These are phyloP conservation scores for Phytophthora cactorum DNA, from an alignment of 352 stramenopile genomes.

Conservation along the genomic window DNA sequence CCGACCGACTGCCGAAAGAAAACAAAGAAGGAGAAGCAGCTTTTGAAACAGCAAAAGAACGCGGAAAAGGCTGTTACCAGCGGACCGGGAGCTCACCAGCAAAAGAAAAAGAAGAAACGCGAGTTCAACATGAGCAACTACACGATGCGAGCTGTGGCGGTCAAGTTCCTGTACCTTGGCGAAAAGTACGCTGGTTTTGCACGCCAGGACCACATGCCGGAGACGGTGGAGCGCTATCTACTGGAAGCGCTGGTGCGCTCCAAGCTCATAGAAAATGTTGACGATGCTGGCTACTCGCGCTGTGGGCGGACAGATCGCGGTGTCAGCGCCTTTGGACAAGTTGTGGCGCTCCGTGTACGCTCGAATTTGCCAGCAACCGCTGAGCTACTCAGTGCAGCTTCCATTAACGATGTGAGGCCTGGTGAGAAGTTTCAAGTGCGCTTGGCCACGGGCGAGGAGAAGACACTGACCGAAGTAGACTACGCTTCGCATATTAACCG, in stretches of 20 bases:
- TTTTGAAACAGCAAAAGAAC: conserved; percentile 32
- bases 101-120: conserved; percentile 70
- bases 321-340: conserved; percentile 91
- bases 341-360: conserved; percentile 71
- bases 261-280: conserved; percentile 89
- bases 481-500: conserved; percentile 97
- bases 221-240: conserved; percentile 94
- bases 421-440: conserved; percentile 70
- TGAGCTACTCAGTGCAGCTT: conserved; percentile 61
- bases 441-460: conserved; percentile 60
- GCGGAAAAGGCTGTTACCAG: conserved; percentile 6
- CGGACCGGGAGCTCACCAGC: conserved; percentile 14
- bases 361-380: conserved; percentile 77
- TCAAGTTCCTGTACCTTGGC: conserved; percentile 90
- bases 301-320: conserved; percentile 98
- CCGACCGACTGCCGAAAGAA: conserved; percentile 18
- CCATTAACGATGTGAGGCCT: conserved; percentile 72
- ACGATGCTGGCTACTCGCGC: conserved; percentile 91
- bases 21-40: conserved; percentile 37
- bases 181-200: conserved; percentile 91
- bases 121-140: conserved; percentile 87
- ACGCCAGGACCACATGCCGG: conserved; percentile 87
- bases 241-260: conserved; percentile 94
- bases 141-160: conserved; percentile 62
- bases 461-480: conserved; percentile 92